Evolutionary conservation across 2,329 filamentous ascomycete genomes (phyloP).

Genomic region (Apiospora rasikravindrae): DNA sequence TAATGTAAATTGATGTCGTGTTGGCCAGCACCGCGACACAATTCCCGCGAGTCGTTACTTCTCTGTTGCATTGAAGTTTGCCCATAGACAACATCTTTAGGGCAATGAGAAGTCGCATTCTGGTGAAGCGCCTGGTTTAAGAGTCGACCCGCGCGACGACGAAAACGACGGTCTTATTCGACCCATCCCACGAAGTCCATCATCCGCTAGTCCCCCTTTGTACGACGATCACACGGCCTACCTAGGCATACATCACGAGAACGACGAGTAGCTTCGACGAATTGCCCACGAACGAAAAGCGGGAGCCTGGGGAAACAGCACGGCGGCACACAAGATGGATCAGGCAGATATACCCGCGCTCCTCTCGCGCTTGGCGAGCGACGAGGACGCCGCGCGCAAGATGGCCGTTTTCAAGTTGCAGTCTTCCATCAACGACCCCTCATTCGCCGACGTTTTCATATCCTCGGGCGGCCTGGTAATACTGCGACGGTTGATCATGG

Average conservation of each 20-base stretch:
- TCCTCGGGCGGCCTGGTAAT: conserved; percentile 83
- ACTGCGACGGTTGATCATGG: conserved; percentile 82
- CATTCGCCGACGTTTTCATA: conserved; percentile 96
- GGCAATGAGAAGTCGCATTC: neutral
- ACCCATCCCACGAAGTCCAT: neutral
- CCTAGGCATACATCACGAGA: neutral
- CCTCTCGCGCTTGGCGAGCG: conserved; percentile 67
- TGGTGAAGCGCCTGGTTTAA: neutral
- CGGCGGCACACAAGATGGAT: conserved; percentile 53
- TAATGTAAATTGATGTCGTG: neutral
- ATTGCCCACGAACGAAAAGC: neutral
- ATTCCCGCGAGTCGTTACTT: neutral
- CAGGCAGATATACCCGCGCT: conserved; percentile 71
- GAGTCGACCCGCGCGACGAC: neutral
- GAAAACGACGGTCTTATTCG: neutral
- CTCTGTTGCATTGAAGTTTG: neutral
- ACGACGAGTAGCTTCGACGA: neutral
- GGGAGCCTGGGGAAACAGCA: neutral
- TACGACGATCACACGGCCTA: neutral
- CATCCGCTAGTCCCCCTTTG: conserved; percentile 1
- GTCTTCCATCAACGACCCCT: conserved; percentile 90
- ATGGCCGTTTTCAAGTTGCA: conserved; percentile 99
- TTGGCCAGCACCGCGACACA: conserved; percentile 3
- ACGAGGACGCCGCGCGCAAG: conserved; percentile 91
- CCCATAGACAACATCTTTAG: neutral